phyloP scores from a whole-genome alignment of 768 basidiomycete species.

The Pleurotus tuoliensis region DNA sequence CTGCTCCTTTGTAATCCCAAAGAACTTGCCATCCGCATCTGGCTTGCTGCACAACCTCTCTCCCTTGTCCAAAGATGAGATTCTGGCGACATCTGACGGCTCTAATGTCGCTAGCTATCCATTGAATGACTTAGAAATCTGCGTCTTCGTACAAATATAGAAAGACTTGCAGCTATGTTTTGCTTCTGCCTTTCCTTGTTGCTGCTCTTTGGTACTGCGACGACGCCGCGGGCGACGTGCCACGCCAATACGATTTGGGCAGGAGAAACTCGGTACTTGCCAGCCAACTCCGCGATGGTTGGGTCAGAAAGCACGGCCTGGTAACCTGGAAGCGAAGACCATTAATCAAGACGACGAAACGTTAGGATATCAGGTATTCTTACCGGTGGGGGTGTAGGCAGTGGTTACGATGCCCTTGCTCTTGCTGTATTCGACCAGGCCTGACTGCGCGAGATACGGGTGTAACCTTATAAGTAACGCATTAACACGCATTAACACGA shows the following conservation, averaged over 20 bases:
- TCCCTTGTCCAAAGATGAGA: slow-evolving; percentile 40
- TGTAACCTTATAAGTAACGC: slow-evolving; percentile 30
- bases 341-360: neutral
- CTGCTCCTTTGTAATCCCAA: slow-evolving; percentile 33
- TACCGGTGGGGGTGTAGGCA: slow-evolving; percentile 48
- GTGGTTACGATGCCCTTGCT: slow-evolving; percentile 44
- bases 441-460: slow-evolving; percentile 46
- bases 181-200: slow-evolving; percentile 43
- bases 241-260: slow-evolving; percentile 49
- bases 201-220: slow-evolving; percentile 46
- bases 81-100: slow-evolving; percentile 39
- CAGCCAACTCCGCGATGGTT: slow-evolving; percentile 36
- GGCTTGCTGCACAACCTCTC: slow-evolving; percentile 35
- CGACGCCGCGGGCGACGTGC: slow-evolving; percentile 42
- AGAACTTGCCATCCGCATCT: slow-evolving; percentile 29
- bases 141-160: neutral
- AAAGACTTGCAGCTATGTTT: slow-evolving; percentile 37
- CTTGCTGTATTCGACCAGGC: slow-evolving; percentile 41
- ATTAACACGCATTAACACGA: neutral
- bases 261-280: slow-evolving; percentile 41
- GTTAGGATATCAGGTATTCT: neutral
- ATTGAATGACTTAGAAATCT: neutral
- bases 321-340: slow-evolving; percentile 29
- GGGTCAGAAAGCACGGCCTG: slow-evolving; percentile 42
- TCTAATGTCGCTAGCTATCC: slow-evolving; percentile 30